These are phyloP conservation scores for Trichoderma sp. DNA, from an alignment of 2,329 filamentous ascomycete species.

Conservation along the genomic window DNA sequence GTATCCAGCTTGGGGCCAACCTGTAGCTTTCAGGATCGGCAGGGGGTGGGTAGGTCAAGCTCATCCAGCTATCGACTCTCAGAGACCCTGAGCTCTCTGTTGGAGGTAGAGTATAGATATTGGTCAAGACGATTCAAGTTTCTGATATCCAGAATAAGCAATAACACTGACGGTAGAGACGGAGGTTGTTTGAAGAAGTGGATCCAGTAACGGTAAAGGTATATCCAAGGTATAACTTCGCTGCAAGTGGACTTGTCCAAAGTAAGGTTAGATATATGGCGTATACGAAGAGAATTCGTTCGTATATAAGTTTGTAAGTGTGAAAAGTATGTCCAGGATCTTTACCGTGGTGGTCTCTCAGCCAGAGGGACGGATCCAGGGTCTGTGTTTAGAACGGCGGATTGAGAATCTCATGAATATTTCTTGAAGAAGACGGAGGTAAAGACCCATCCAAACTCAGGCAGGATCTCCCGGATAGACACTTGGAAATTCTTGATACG, in stretches of 20 bases:
- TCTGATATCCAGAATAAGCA: background rate
- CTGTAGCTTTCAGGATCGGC: background rate
- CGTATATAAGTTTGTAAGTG: background rate
- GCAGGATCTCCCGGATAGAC: background rate
- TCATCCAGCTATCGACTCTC: background rate
- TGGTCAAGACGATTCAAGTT: background rate
- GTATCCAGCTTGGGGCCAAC: background rate
- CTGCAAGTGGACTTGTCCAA: background rate
- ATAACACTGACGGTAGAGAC: background rate
- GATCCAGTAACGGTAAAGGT: background rate
- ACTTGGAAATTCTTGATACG: background rate
- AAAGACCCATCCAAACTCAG: background rate
- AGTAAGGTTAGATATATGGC: background rate
- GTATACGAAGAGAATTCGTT: background rate
- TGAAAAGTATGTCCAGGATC: background rate
- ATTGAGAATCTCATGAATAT: constrained; percentile 1
- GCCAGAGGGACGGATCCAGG: background rate
- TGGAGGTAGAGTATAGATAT: background rate
- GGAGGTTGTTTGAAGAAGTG: background rate
- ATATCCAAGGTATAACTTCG: background rate
- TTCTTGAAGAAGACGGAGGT: background rate
- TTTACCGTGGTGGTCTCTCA: background rate
- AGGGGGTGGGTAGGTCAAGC: background rate
- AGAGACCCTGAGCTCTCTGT: background rate
- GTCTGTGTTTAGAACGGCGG: background rate